Conservation (phyloP, 345 rosid genomes). For the Eucalyptus polybractea region DNA sequence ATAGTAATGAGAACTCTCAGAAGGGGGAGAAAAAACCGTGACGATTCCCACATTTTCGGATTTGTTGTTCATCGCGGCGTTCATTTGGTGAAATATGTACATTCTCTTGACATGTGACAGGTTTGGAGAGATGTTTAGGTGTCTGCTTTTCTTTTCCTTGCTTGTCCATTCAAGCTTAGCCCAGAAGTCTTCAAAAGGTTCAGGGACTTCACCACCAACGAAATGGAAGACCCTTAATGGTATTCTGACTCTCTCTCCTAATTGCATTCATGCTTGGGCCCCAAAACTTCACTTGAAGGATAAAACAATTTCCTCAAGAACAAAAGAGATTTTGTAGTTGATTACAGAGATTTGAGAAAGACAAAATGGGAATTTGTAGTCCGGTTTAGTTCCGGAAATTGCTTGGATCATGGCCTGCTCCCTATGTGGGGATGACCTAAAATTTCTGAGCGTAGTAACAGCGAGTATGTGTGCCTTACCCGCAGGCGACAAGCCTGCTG, state of each 20-base stretch:
- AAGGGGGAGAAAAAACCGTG: neutral
- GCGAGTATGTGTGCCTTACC: neutral
- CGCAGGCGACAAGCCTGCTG: conserved; percentile 50
- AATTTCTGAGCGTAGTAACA: neutral
- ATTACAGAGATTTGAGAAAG: neutral
- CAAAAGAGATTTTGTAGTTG: neutral
- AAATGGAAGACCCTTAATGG: conserved; percentile 64
- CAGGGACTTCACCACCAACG: conserved; percentile 3
- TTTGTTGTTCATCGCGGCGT: neutral
- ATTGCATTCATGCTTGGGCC: neutral
- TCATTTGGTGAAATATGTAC: neutral
- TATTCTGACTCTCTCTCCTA: neutral
- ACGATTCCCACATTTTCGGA: neutral
- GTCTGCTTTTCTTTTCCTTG: conserved; percentile 27
- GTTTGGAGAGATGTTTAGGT: conserved; percentile 28
- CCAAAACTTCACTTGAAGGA: neutral
- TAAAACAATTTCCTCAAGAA: neutral
- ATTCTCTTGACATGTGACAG: neutral
- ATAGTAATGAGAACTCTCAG: neutral
- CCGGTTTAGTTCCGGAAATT: neutral
- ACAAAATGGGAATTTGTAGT: neutral
- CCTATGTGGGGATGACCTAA: neutral
- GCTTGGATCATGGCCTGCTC: neutral
- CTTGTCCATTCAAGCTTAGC: conserved; percentile 21
- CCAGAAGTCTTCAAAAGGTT: neutral